Evolutionary conservation across 495 filamentous ascomycete species (phyloP).

Genomic region (Friedmanniomyces endolithicus): DNA sequence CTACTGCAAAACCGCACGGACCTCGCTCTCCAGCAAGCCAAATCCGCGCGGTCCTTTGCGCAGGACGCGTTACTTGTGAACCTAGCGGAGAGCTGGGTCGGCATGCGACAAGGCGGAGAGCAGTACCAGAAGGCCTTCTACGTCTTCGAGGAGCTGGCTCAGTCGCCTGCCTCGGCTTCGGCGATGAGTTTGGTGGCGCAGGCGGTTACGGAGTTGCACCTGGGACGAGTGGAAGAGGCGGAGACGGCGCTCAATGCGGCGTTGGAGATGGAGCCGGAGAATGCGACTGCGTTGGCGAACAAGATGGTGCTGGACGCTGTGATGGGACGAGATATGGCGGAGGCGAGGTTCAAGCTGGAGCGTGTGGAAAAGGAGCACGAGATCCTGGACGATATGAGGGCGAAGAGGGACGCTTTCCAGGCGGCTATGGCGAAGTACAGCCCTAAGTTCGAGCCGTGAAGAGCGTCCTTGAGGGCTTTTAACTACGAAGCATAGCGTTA

Average conservation of each 20-base stretch:
- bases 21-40: constrained; percentile 77
- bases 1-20: constrained; percentile 82
- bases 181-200: constrained; percentile 62
- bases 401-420: constrained; percentile 32
- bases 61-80: constrained; percentile 92
- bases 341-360: constrained; percentile 33
- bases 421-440: constrained; percentile 28
- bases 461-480: constrained; percentile 16
- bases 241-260: constrained; percentile 75
- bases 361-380: constrained; percentile 22
- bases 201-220: constrained; percentile 82
- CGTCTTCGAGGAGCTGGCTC: constrained; percentile 93
- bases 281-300: constrained; percentile 68
- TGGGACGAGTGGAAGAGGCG: constrained; percentile 79
- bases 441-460: constrained; percentile 24
- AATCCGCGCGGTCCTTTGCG: constrained; percentile 83
- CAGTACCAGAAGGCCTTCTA: constrained; percentile 97
- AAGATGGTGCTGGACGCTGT: constrained; percentile 64
- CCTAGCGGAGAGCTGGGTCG: constrained; percentile 90
- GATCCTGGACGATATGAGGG: constrained; percentile 23
- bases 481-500: background rate
- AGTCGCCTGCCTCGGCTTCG: constrained; percentile 59
- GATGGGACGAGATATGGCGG: constrained; percentile 52
- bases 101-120: constrained; percentile 83
- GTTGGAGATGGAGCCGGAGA: constrained; percentile 55